These are phyloP conservation scores for Penicillium canescens DNA, from an alignment of 495 filamentous ascomycete genomes.

Conservation along the genomic window DNA sequence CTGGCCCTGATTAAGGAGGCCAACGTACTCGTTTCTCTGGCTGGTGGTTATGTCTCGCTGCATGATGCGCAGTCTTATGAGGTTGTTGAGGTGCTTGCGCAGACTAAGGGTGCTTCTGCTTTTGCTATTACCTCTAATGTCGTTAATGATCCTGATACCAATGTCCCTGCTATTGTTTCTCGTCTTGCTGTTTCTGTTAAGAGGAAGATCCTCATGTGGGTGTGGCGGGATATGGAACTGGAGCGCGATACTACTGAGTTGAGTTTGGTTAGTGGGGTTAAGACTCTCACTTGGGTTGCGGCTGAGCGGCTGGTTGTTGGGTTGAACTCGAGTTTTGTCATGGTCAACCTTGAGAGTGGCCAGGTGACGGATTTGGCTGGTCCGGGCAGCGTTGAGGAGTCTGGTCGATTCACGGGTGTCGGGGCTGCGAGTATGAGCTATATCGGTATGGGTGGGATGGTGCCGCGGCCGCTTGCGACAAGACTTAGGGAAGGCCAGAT, in stretches of 20 bases:
- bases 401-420: constrained; percentile 64
- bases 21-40: constrained; percentile 83
- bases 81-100: constrained; percentile 72
- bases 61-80: constrained; percentile 86
- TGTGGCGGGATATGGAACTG: constrained; percentile 94
- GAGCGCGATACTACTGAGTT: constrained; percentile 72
- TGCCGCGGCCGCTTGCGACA: constrained; percentile 85
- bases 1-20: constrained; percentile 94
- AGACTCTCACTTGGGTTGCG: constrained; percentile 85
- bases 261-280: constrained; percentile 73
- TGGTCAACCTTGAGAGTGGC: constrained; percentile 78
- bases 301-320: constrained; percentile 84
- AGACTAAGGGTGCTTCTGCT: constrained; percentile 81
- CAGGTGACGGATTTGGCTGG: constrained; percentile 75
- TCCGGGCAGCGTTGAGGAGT: constrained; percentile 70
- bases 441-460: constrained; percentile 87
- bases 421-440: constrained; percentile 85
- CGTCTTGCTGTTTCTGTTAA: constrained; percentile 90
- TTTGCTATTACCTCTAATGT: constrained; percentile 96
- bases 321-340: constrained; percentile 81
- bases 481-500: constrained; percentile 80
- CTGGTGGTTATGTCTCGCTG: constrained; percentile 81
- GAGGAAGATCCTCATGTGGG: constrained; percentile 84
- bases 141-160: constrained; percentile 80
- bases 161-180: constrained; percentile 87